Percentiles rank a stretch among this genome's conserved stretches.
phyloP scores from a whole-genome alignment of 345 rosid genomes.

The Leavenworthia alabamica region DNA sequence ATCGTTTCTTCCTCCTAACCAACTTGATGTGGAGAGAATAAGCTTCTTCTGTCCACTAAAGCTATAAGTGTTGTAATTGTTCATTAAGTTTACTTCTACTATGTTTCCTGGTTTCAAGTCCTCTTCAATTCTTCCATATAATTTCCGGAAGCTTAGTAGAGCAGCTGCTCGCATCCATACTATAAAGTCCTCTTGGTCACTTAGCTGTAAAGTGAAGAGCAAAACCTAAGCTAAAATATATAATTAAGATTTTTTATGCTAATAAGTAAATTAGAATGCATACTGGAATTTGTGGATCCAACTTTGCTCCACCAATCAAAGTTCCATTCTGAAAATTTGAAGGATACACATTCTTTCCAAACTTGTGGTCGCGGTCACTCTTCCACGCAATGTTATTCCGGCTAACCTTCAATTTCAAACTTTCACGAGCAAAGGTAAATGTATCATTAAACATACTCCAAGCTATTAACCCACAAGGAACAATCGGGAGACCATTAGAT shows the following conservation, averaged over 20 bases:
- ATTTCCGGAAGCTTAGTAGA: slow-evolving; percentile 67
- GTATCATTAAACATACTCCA: slow-evolving; percentile 93
- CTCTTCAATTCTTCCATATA: slow-evolving; percentile 77
- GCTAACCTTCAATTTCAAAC: slow-evolving; percentile 37
- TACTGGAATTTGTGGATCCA: slow-evolving; percentile 60
- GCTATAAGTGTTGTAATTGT: slow-evolving; percentile 80
- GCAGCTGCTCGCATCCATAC: slow-evolving; percentile 90
- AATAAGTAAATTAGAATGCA: slow-evolving; percentile 20
- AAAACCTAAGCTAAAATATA: slow-evolving; percentile 5
- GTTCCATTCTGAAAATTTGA: slow-evolving; percentile 71
- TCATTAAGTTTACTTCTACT: slow-evolving; percentile 47
- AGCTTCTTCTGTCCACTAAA: slow-evolving; percentile 76
- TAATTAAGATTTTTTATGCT: background rate
- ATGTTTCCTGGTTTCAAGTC: slow-evolving; percentile 54
- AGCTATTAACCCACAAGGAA: slow-evolving; percentile 78
- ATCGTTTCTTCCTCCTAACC: slow-evolving; percentile 83
- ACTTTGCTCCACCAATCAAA: slow-evolving; percentile 63
- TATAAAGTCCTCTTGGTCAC: slow-evolving; percentile 79
- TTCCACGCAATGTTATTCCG: slow-evolving; percentile 69
- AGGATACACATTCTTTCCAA: slow-evolving; percentile 73
- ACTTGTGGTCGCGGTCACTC: slow-evolving; percentile 75
- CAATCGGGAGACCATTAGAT: slow-evolving; percentile 49
- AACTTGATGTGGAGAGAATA: slow-evolving; percentile 66
- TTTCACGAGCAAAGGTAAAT: slow-evolving; percentile 45
- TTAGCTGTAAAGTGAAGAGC: slow-evolving; percentile 38